Base-by-base conservation (phyloP, 768 basidiomycete species). In the Rhizopogon vesiculosus region DNA sequence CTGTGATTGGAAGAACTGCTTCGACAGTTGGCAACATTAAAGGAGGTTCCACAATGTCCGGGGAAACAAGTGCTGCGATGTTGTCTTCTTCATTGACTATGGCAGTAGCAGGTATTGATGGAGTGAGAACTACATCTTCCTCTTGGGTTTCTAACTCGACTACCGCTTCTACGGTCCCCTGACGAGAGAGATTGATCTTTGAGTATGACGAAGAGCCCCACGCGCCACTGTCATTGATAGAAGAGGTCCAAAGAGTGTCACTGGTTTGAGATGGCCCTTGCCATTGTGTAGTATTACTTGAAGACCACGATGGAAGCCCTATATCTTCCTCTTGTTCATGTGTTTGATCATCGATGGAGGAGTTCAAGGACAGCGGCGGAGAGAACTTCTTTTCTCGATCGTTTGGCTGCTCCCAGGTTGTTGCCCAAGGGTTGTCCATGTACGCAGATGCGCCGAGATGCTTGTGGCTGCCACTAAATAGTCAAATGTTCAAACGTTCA, bases 371-470 rank as follows among this genome's bases (percentile, higher is more conserved):
- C 42, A 46, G 54, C 28, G 42, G 54, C 25, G 43, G 35, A 25
- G 50, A 7, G 18, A 50, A 54, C 46, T 51, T 45, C 29, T 53
- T 45, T 9, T 51, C 44, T 33, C 56, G 41, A 54, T 76, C 74
- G 19, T 72, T 60, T 45, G 82, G 66, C 58, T 83, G 81, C 54
- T 76, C 78, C 86, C 85, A 88, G 54, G 83, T 80, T 68, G 85
- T 86, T 42, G 82, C 81, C 84, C 87, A 91, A 46, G 87, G 84
- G 69, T 91, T 84, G 61, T 89, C 87, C 86, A 89, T 89, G 19
- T 35, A 49, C 33, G 46, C n/a, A 45, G n/a, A 29, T 10, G 15
- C n/a, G 29, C 18, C 19, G 2, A 25, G 19, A 13, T 12, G 7
- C 4, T 25, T 25, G 25, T 25, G 25, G 25, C 25, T 48, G 5